Percentiles rank a stretch among this genome's conserved stretches.
Conservation (phyloP, 352 stramenopile genomes). For the Thraustochytrium striatum region DNA sequence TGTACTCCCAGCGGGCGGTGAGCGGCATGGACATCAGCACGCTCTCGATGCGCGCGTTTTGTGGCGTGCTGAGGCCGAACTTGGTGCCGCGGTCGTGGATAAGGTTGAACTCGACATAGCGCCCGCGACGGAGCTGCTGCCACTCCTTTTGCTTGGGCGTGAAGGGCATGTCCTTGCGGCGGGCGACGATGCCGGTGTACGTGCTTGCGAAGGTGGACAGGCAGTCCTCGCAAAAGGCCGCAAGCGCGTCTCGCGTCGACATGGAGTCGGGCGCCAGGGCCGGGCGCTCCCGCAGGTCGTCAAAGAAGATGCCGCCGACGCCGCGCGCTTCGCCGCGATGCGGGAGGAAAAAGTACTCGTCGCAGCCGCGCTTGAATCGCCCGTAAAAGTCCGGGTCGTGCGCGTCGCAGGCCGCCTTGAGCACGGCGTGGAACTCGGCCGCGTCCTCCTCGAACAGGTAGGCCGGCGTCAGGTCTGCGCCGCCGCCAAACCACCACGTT, state of each 20-base stretch:
- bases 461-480: slow-evolving; percentile 92
- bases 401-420: slow-evolving; percentile 89
- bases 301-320: slow-evolving; percentile 96
- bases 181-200: slow-evolving; percentile 90
- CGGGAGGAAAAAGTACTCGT: slow-evolving; percentile 96
- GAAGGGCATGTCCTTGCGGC: slow-evolving; percentile 90
- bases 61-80: slow-evolving; percentile 90
- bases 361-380: slow-evolving; percentile 92
- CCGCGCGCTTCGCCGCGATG: slow-evolving; percentile 90
- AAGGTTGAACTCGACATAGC: slow-evolving; percentile 99
- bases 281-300: slow-evolving; percentile 85
- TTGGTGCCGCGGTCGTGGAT: slow-evolving; percentile 97
- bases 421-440: slow-evolving; percentile 94
- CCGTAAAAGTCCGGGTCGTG: slow-evolving; percentile 81
- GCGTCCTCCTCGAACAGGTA: slow-evolving; percentile 93
- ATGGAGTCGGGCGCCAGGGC: slow-evolving; percentile 26
- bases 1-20: slow-evolving; percentile 94
- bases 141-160: slow-evolving; percentile 93
- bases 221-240: slow-evolving; percentile 60
- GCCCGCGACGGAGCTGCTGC: slow-evolving; percentile 92
- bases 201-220: slow-evolving; percentile 67
- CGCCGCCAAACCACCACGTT: slow-evolving; percentile 89
- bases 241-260: slow-evolving; percentile 15
- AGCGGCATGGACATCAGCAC: slow-evolving; percentile 98
- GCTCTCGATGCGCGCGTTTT: slow-evolving; percentile 89